These are phyloP conservation scores for Pythium pyrilobum DNA, from an alignment of 352 stramenopile species.

Conservation along the genomic window DNA sequence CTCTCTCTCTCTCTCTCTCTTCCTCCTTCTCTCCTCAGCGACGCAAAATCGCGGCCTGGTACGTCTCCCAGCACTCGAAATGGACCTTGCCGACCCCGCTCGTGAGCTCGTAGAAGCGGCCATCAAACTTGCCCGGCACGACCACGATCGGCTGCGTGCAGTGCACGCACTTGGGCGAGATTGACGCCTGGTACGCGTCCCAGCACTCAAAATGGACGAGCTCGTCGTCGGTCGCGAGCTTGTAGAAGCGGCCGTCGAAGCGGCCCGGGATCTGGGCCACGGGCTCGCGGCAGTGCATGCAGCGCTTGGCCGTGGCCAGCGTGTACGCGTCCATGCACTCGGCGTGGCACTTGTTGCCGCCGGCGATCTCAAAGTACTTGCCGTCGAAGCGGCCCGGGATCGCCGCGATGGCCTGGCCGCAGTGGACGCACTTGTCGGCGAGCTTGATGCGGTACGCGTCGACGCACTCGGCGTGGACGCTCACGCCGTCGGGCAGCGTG, in stretches of 20 bases:
- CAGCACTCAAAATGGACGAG: constrained; percentile 86
- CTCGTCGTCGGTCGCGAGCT: constrained; percentile 42
- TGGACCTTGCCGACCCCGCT: constrained; percentile 75
- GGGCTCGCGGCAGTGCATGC: constrained; percentile 60
- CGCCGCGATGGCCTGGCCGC: constrained; percentile 66
- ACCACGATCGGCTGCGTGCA: constrained; percentile 68
- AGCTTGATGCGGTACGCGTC: constrained; percentile 81
- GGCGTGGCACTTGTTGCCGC: constrained; percentile 62
- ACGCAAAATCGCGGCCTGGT: constrained; percentile 27
- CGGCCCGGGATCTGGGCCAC: constrained; percentile 63
- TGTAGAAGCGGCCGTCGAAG: constrained; percentile 85
- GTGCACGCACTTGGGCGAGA: constrained; percentile 76
- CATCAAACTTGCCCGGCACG: constrained; percentile 67
- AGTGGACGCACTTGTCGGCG: constrained; percentile 78
- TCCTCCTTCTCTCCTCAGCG: neutral
- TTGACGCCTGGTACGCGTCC: constrained; percentile 69
- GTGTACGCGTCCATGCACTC: constrained; percentile 83
- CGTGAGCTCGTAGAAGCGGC: constrained; percentile 80
- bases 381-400: constrained; percentile 74
- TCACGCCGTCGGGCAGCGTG: constrained; percentile 67
- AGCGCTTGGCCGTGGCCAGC: constrained; percentile 64
- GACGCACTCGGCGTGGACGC: constrained; percentile 79
- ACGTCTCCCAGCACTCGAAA: constrained; percentile 83
- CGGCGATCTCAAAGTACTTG: constrained; percentile 73
- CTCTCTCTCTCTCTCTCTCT: neutral